Conservation (phyloP, 345 rosid species). For the Aethionema arabicum region DNA sequence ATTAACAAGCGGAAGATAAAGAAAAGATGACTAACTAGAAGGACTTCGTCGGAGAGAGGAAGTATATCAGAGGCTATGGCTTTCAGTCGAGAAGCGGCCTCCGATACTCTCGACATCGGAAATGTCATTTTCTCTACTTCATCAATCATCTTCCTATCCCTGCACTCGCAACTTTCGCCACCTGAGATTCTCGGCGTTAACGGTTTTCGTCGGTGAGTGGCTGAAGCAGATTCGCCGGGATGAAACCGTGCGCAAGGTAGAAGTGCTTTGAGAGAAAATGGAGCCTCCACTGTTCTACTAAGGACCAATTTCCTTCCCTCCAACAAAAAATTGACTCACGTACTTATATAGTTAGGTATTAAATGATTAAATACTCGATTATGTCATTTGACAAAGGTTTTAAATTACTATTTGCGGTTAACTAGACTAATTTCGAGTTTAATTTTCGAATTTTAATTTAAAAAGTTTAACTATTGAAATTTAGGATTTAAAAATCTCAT, state of each 20-base stretch:
- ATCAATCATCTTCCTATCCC: conserved; percentile 25
- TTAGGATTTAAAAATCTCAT: too few species aligned
- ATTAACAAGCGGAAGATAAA: background rate
- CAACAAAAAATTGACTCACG: background rate
- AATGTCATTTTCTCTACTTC: conserved; percentile 23
- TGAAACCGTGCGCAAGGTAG: conserved; percentile 1
- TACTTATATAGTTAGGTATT: too few species aligned
- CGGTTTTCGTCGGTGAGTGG: conserved; percentile 20
- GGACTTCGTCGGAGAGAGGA: conserved; percentile 34
- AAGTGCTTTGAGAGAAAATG: background rate
- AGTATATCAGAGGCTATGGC: conserved; percentile 28
- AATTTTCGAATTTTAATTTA: too few species aligned
- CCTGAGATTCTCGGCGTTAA: conserved; percentile 11
- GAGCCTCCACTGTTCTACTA: conserved; percentile 7
- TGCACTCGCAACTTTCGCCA: background rate
- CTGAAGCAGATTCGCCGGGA: conserved; percentile 18
- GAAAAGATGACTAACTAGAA: conserved; percentile 30
- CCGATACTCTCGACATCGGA: conserved; percentile 34
- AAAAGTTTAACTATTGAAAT: too few species aligned
- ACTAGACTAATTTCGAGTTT: too few species aligned
- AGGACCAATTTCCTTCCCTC: conserved; percentile 23
- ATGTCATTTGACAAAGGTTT: too few species aligned
- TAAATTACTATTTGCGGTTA: too few species aligned
- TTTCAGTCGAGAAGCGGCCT: conserved; percentile 39
- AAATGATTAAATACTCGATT: too few species aligned